Base-by-base conservation (phyloP, 495 filamentous ascomycete species). In the Letharia columbiana region DNA sequence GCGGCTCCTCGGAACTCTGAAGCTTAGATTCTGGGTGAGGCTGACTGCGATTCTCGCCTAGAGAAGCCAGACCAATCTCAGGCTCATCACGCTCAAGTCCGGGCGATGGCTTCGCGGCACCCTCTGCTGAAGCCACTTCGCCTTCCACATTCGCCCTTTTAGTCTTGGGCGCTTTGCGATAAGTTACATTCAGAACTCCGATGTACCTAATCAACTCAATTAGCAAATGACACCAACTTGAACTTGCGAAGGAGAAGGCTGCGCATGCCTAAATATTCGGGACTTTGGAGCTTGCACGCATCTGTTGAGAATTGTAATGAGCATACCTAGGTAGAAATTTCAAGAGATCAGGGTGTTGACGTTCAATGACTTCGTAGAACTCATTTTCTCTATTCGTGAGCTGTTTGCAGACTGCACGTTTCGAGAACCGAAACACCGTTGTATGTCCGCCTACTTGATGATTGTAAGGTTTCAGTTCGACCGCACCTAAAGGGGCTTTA, bases 401-500 rank as follows among this genome's bases (percentile, higher is more conserved):
- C 78, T 96, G 91, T 75, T 98, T 98, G 81, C 95, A 98, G 23
- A 98, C 93, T 63, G 94, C 94, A 68, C 91, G 86, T 57, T 89
- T 85, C 31, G 94, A 98, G 70, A 98, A 98, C 39, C 94, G 88
- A 79, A 96, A 98, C 33, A 98, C 85, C 0, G 92, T 97, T 2
- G 90, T 96, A 76, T 98, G 94, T 2, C 94, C 94, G 28, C 94
- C 94, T 63, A 98, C 94, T 74, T 98, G 94, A 75, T 98, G 94
- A 56, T 90, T 89, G 75, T 96, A 98, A 8, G 94, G 94, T 68
- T 97, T 96, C 68, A 98, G 79, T 74, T 97, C 93, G 69, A 98
- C 95, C 17, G 93, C 93, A 23, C 93, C 91, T 33, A 95, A 76
- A 20, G 92, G 92, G 65, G 82, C 86, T 17, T 73, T 65, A n/a